Percentiles rank a stretch among this genome's conserved stretches.
Conservation (phyloP, 345 rosid species). For the Draba incana region DNA sequence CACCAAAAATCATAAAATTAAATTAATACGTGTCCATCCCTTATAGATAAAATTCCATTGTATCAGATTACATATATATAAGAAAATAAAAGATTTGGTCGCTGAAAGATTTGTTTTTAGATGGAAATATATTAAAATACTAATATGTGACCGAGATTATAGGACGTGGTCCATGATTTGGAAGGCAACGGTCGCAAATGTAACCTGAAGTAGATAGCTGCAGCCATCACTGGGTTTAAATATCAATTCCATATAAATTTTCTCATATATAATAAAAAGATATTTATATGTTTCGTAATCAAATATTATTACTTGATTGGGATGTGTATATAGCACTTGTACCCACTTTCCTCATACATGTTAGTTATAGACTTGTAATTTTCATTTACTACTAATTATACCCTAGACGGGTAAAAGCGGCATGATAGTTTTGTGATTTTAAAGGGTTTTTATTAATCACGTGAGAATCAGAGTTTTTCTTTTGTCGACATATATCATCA, state of each 20-base stretch:
- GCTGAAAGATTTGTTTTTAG: conserved; percentile 11
- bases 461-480: too few species aligned
- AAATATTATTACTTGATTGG: conserved; percentile 2
- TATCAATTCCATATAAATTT: conserved; percentile 11
- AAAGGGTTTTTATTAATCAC: too few species aligned
- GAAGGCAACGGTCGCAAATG: conserved; percentile 23
- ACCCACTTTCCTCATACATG: conserved; percentile 10
- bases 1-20: neutral
- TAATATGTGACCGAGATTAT: conserved; percentile 2
- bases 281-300: conserved; percentile 5
- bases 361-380: too few species aligned
- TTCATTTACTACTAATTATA: too few species aligned
- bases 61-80: neutral
- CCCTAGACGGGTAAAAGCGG: too few species aligned
- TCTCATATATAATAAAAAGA: neutral
- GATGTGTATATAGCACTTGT: conserved; percentile 10
- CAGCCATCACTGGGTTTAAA: conserved; percentile 26
- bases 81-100: conserved; percentile 16
- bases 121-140: neutral
- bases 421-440: neutral
- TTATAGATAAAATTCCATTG: conserved; percentile 1
- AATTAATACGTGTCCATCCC: conserved; percentile 1
- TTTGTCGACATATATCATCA: too few species aligned
- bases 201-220: conserved; percentile 28
- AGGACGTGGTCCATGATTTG: conserved; percentile 13